phyloP scores from a whole-genome alignment of 2,329 filamentous ascomycete genomes.

The Pseudocercospora eumusae region DNA sequence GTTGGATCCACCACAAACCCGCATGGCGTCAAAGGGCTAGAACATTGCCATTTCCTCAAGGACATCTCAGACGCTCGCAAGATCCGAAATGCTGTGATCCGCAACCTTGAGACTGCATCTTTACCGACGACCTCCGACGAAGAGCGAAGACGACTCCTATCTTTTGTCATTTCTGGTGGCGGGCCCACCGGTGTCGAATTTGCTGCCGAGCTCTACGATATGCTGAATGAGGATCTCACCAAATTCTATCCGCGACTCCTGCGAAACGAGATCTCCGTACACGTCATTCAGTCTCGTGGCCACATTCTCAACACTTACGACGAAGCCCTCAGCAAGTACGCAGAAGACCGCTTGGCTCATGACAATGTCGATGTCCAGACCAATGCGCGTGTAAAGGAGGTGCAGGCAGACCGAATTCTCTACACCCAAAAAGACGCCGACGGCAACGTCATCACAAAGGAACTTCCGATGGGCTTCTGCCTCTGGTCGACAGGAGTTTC shows the following conservation, averaged over 20 bases:
- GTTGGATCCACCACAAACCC: constrained; percentile 92
- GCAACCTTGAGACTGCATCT: constrained; percentile 86
- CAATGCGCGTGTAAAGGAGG: constrained; percentile 90
- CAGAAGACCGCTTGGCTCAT: constrained; percentile 85
- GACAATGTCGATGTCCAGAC: constrained; percentile 90
- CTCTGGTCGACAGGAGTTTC: constrained; percentile 96
- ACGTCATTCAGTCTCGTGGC: constrained; percentile 89
- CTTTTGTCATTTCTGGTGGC: constrained; percentile 93
- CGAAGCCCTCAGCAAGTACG: constrained; percentile 87
- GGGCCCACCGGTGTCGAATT: constrained; percentile 98
- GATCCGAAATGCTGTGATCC: constrained; percentile 84
- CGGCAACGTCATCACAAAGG: constrained; percentile 78
- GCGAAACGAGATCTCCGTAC: constrained; percentile 97
- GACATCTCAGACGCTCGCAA: constrained; percentile 87
- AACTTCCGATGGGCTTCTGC: constrained; percentile 93
- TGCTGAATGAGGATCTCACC: constrained; percentile 91
- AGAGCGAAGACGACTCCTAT: constrained; percentile 82
- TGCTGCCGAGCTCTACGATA: constrained; percentile 91
- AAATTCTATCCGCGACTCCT: constrained; percentile 81
- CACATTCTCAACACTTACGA: constrained; percentile 99
- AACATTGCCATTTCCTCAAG: constrained; percentile 93
- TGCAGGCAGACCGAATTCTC: constrained; percentile 77
- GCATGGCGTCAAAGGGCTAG: constrained; percentile 91
- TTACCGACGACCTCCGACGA: constrained; percentile 89
- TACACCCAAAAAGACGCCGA: constrained; percentile 80